Evolutionary conservation across 2,329 filamentous ascomycete species (phyloP).

Genomic region (Pseudocercospora macadamiae): DNA sequence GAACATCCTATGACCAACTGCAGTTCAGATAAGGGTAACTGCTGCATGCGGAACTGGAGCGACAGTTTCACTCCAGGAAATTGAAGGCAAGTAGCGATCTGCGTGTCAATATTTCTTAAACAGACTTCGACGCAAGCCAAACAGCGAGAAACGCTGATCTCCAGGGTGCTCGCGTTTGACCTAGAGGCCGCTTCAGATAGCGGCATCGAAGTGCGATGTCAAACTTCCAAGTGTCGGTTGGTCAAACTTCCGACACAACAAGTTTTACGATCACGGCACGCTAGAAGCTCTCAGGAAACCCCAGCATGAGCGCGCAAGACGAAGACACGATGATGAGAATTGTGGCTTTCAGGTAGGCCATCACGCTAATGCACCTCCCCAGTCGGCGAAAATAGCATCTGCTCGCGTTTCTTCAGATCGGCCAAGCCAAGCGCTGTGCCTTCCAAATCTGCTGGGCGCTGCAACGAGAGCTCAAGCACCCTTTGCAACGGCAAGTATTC

Average conservation of each 20-base stretch:
- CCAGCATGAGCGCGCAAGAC: neutral
- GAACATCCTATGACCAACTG: neutral
- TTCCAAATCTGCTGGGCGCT: neutral
- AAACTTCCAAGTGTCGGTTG: neutral
- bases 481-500: neutral
- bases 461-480: slow-evolving; percentile 1
- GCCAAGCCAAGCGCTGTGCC: neutral
- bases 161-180: slow-evolving; percentile 7
- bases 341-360: slow-evolving; percentile 12
- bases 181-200: neutral
- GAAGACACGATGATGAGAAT: slow-evolving; percentile 8
- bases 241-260: neutral
- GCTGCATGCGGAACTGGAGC: slow-evolving; percentile 7
- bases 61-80: neutral
- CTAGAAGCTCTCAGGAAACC: neutral
- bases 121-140: slow-evolving; percentile 9
- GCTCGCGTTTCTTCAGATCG: neutral
- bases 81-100: slow-evolving; percentile 12
- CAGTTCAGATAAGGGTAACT: slow-evolving; percentile 2
- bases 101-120: slow-evolving; percentile 17
- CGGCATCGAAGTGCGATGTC: neutral
- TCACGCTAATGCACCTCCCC: slow-evolving; percentile 19
- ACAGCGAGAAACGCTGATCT: slow-evolving; percentile 8
- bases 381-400: slow-evolving; percentile 16
- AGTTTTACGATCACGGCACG: neutral